These are phyloP conservation scores for Oryza officinalis DNA, from an alignment of 176 grass and related monocot species.

Conservation along the genomic window DNA sequence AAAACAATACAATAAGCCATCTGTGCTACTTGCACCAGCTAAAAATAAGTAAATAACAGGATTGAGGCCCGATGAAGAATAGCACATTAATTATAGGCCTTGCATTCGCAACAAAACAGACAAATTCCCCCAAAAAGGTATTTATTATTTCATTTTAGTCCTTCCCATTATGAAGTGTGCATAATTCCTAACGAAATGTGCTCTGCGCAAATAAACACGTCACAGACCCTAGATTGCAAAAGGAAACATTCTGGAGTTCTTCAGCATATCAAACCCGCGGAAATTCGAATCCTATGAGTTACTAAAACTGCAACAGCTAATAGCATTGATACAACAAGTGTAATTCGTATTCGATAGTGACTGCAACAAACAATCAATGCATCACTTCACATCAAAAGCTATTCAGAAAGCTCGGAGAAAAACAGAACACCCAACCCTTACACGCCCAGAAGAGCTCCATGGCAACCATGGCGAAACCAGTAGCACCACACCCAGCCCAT, in stretches of 20 bases:
- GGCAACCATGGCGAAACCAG: constrained; percentile 1
- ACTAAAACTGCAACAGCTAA: background rate
- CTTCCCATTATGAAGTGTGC: background rate
- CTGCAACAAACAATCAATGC: constrained; percentile 13
- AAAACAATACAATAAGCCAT: constrained; percentile 10
- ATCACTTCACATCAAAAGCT: background rate
- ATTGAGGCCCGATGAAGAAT: background rate
- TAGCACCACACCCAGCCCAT: background rate
- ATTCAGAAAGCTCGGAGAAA: background rate
- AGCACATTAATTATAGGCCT: background rate
- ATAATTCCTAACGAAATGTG: background rate
- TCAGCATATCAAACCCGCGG: background rate
- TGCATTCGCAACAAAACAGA: background rate
- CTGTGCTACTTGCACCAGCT: background rate
- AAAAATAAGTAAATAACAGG: constrained; percentile 2
- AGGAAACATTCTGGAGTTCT: constrained; percentile 6
- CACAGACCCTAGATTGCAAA: background rate
- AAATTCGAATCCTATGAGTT: background rate
- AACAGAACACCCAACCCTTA: background rate
- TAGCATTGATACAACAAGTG: background rate
- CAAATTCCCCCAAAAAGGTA: background rate
- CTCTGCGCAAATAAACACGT: background rate
- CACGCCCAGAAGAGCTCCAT: background rate
- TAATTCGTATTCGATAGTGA: constrained; percentile 5
- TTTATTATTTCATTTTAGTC: background rate